Evolutionary conservation across 768 basidiomycete genomes (phyloP).

Genomic region (Mycena olivaceomarginata): DNA sequence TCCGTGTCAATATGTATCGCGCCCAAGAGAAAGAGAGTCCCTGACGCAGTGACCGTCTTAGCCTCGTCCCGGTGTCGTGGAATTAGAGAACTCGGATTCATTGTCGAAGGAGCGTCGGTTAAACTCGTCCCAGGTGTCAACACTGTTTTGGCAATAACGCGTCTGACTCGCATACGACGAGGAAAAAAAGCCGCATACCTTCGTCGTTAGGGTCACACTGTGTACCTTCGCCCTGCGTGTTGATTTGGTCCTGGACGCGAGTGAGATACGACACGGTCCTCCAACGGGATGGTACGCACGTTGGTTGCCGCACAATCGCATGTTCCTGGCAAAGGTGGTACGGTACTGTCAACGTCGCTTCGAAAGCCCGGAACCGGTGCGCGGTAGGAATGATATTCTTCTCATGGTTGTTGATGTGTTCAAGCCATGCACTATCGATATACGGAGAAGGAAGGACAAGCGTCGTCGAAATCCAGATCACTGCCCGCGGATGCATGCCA

Average conservation of each 20-base stretch:
- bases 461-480: slow-evolving; percentile 18
- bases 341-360: slow-evolving; percentile 17
- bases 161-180: slow-evolving; percentile 9
- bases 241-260: slow-evolving; percentile 19
- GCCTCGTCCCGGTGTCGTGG: slow-evolving; percentile 15
- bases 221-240: slow-evolving; percentile 20
- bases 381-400: slow-evolving; percentile 18
- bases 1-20: slow-evolving; percentile 15
- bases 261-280: slow-evolving; percentile 5
- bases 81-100: slow-evolving; percentile 12
- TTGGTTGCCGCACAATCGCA: slow-evolving; percentile 17
- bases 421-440: slow-evolving; percentile 18
- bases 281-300: slow-evolving; percentile 15
- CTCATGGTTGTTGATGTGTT: slow-evolving; percentile 4
- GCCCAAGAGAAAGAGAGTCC: slow-evolving; percentile 7
- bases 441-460: slow-evolving; percentile 16
- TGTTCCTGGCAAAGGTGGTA: slow-evolving; percentile 6
- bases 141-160: slow-evolving; percentile 15
- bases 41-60: slow-evolving; percentile 13
- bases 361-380: slow-evolving; percentile 9
- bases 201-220: slow-evolving; percentile 15
- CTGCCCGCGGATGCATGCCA: slow-evolving; percentile 15
- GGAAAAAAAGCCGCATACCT: slow-evolving; percentile 14
- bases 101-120: slow-evolving; percentile 18
- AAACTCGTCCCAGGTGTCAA: slow-evolving; percentile 19